Conservation (phyloP, 768 basidiomycete genomes). For the Candolleomyces eurysporus region DNA sequence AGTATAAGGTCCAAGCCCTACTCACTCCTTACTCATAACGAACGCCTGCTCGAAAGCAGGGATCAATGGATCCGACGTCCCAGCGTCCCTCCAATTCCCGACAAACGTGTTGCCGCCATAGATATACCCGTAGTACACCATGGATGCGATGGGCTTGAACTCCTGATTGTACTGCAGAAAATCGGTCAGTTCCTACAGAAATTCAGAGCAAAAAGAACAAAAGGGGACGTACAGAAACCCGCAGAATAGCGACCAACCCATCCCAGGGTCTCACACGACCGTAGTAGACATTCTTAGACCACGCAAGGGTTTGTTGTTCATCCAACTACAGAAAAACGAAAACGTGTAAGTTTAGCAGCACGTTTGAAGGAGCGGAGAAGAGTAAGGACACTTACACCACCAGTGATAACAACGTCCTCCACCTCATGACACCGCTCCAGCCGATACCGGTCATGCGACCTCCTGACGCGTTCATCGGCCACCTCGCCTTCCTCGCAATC, state of each 20-base stretch:
- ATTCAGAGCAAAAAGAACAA: background rate
- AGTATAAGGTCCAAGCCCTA: background rate
- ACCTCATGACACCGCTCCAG: conserved; percentile 41
- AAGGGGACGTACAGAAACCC: conserved; percentile 31
- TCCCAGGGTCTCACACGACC: conserved; percentile 61
- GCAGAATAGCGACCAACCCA: conserved; percentile 52
- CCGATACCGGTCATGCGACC: conserved; percentile 9
- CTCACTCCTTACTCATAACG: conserved; percentile 45
- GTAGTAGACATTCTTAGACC: conserved; percentile 46
- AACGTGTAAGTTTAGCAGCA: background rate
- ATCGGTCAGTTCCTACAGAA: background rate
- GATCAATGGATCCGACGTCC: conserved; percentile 31
- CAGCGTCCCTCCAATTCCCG: conserved; percentile 66
- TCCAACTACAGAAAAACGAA: conserved; percentile 42
- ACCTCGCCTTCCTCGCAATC: background rate
- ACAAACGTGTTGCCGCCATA: conserved; percentile 64
- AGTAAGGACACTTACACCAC: conserved; percentile 40
- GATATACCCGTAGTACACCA: conserved; percentile 71
- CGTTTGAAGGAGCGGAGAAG: conserved; percentile 2
- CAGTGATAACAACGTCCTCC: conserved; percentile 59
- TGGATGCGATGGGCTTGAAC: background rate
- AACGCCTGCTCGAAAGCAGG: conserved; percentile 67
- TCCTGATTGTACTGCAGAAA: background rate
- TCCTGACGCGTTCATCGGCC: background rate
- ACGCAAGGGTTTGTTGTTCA: conserved; percentile 41